A percentile compares a stretch with the other conserved stretches of the same genome.
phyloP scores from a whole-genome alignment of 2,329 filamentous ascomycete genomes.

The Thelonectria blattea region DNA sequence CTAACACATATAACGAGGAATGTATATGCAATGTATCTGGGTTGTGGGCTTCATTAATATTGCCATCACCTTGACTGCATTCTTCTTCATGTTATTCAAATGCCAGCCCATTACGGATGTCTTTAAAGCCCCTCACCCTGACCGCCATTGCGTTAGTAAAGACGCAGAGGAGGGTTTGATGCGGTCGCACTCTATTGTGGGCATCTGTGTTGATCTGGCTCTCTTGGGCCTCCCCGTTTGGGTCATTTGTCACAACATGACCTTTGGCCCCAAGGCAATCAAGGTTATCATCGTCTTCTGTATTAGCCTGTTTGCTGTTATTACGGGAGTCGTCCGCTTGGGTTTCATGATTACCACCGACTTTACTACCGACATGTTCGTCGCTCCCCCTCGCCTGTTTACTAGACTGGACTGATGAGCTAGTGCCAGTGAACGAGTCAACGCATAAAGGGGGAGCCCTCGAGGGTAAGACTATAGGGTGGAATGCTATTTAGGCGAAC shows the following conservation, averaged over 20 bases:
- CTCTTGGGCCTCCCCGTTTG: constrained; percentile 46
- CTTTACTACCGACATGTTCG: constrained; percentile 42
- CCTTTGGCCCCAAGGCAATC: constrained; percentile 41
- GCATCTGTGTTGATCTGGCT: constrained; percentile 42
- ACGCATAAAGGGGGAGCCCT: too few species aligned
- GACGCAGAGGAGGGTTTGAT: constrained; percentile 39
- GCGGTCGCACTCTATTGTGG: constrained; percentile 40
- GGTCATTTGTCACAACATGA: constrained; percentile 46
- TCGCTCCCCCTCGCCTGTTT: not conserved
- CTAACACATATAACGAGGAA: too few species aligned
- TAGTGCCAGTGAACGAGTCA: too few species aligned
- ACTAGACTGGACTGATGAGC: too few species aligned
- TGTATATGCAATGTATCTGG: constrained; percentile 26
- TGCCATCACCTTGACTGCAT: constrained; percentile 17
- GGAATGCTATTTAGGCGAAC: too few species aligned
- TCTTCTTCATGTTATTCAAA: constrained; percentile 33
- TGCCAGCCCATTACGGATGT: constrained; percentile 32
- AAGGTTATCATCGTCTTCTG: constrained; percentile 46
- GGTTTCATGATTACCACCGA: constrained; percentile 41
- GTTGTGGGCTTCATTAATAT: constrained; percentile 18
- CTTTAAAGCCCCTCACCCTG: constrained; percentile 13
- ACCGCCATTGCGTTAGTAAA: constrained; percentile 27
- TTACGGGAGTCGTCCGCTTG: constrained; percentile 46
- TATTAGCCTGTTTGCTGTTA: constrained; percentile 45
- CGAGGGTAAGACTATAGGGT: too few species aligned